Evolutionary conservation across 306 rosid genomes (phyloP).

Genomic region (Cicer cuneatum): DNA sequence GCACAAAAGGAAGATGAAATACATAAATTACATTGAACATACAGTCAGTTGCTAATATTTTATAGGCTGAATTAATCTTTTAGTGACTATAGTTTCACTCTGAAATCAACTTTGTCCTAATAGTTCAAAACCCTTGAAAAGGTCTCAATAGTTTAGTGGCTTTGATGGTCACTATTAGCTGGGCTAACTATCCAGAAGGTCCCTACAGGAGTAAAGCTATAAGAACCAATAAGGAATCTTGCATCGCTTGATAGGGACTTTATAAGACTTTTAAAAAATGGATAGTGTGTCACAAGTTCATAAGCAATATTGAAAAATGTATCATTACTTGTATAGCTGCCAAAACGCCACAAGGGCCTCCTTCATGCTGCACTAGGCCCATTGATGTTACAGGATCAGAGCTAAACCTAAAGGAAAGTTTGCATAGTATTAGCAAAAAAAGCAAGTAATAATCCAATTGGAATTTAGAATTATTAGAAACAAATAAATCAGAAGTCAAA

Average conservation of each 20-base stretch:
- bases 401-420: slow-evolving; percentile 69
- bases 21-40: slow-evolving; percentile 1
- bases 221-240: slow-evolving; percentile 16
- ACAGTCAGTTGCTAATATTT: neutral
- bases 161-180: slow-evolving; percentile 28
- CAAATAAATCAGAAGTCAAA: slow-evolving; percentile 38
- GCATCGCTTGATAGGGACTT: slow-evolving; percentile 13
- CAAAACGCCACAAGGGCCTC: slow-evolving; percentile 99
- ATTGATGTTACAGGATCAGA: slow-evolving; percentile 74
- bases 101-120: slow-evolving; percentile 13
- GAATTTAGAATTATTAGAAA: slow-evolving; percentile 34
- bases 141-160: slow-evolving; percentile 4
- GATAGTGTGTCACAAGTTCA: slow-evolving; percentile 40
- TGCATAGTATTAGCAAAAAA: slow-evolving; percentile 49
- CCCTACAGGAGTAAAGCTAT: slow-evolving; percentile 19
- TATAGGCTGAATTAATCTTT: slow-evolving; percentile 21
- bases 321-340: slow-evolving; percentile 92
- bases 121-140: slow-evolving; percentile 31
- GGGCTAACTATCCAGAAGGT: slow-evolving; percentile 29
- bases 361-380: slow-evolving; percentile 99
- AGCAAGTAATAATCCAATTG: slow-evolving; percentile 42
- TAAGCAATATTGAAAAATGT: slow-evolving; percentile 46
- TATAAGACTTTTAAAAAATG: slow-evolving; percentile 18
- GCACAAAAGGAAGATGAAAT: slow-evolving; percentile 38
- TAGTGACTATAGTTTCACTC: slow-evolving; percentile 33